Base-by-base conservation (phyloP, 164 flowering plant species). In the Brasenia schreberi region DNA sequence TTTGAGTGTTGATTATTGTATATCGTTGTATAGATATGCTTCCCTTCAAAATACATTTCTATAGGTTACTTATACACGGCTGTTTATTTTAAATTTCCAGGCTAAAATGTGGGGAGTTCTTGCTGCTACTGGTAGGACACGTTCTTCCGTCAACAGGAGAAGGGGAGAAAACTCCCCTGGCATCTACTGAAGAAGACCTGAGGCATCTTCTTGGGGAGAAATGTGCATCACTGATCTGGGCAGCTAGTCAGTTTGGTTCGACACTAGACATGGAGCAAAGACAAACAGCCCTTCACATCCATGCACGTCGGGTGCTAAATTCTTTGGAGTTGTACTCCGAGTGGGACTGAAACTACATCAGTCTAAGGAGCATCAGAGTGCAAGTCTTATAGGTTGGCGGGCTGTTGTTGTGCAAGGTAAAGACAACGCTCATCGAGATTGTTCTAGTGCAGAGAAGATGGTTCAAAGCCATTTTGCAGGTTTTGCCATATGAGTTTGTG, bases 191-290 rank as follows among this genome's bases (percentile, higher is more conserved):
- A 65, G 96, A 90, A 18, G 94, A 95, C 64, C 61, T 88, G 61
- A 86, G 86, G 71, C 78, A 77, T 69, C 86, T 88, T 72, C 75
- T 92, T 42, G 99, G 99, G 33, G 99, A 92, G 76, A 89, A 81
- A 77, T 84, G 96, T 59, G 97, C 97, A 27, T 95, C 99, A 27
- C 74, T 95, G 77, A 83, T 95, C 73, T 95, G 97, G 96, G 94
- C 99, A 61, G 97, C 99, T 5, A 89, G 97, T 78, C 97, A 94
- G 69, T 91, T 89, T 65, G 96, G 97, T 27, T 89, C 97, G 42
- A 88, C 97, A 17, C 89, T 91, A 63, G 90, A 88, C 69, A 89
- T 87, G 7, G 94, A 91, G 68, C 89, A 89, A 77, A 83, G 96
- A 74, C 72, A 85, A 69, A 83, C 78, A 0, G 96, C 96, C 70